Base-by-base conservation (phyloP, 164 flowering plant genomes). In the Umbellularia californica region DNA sequence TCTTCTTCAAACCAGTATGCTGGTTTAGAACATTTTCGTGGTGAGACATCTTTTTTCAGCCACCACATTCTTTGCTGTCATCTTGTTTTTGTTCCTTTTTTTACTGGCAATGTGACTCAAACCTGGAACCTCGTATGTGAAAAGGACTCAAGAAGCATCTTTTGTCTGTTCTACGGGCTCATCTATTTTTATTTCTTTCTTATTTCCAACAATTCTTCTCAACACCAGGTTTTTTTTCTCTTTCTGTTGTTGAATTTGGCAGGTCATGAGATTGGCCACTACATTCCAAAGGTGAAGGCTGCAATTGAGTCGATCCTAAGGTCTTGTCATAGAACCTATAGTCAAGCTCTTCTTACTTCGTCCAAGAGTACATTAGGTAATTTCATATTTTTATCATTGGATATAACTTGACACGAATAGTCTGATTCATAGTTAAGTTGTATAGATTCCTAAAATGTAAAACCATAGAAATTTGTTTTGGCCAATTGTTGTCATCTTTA, bases 281-380 rank as follows among this genome's bases (percentile, higher is more conserved):
- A 93, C 81, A 87, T 92, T 77, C 97, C 99, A 76, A 95, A 95
- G 83, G 97, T 95, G 75, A 93, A 89, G 85, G 87, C 94, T 80
- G 96, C 97, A 58, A 95, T 95, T 79, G 99, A 95, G 77, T 85
- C 91, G 58, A 91, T 93, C 75, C 77, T 95, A 73, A 90, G 87
- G 79, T 87, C 93, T 69, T 95, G 97, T 78, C 90, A 93, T 81
- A 86, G 88, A 81, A 84, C 86, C 69, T 95, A 93, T 72, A 83
- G 93, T 80, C 93, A 86, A 75, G 99, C 99, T 81, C 98, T 95
- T 80, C 88, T 95, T 75, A 95, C 97, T 76, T 92, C 94, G 69
- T 89, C 99, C 83, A 92, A 81, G 90, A 87, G 94, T 71, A 81
- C 92, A 5, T 85, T 86, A 77, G 99, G 99, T 95, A 90, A 79